A percentile compares a stretch with the other conserved stretches of the same genome.
These are phyloP conservation scores for Athelia sp. DNA, from an alignment of 1,284 basidiomycete species.

Conservation along the genomic window DNA sequence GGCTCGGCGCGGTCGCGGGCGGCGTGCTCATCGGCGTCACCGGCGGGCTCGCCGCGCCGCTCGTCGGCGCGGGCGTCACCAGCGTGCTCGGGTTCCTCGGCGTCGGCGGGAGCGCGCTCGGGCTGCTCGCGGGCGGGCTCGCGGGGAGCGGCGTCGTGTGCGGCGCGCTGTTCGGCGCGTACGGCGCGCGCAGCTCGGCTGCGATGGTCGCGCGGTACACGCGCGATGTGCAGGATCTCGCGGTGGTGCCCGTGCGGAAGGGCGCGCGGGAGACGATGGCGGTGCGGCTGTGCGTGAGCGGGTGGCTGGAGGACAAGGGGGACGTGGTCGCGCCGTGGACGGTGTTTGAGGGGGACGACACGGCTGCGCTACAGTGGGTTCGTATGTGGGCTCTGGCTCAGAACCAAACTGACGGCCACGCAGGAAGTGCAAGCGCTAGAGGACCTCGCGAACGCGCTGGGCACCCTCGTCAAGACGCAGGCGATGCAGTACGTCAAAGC, in stretches of 20 bases:
- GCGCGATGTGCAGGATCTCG: conserved; percentile 49
- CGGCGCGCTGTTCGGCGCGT: conserved; percentile 53
- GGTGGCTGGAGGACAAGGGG: conserved; percentile 40
- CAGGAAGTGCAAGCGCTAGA: conserved; percentile 54
- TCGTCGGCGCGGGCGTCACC: conserved; percentile 50
- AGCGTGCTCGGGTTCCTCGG: conserved; percentile 47
- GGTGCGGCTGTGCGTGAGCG: conserved; percentile 51
- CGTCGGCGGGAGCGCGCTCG: conserved; percentile 48
- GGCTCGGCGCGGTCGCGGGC: conserved; percentile 49
- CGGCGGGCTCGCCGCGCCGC: conserved; percentile 50
- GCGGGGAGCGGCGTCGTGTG: conserved; percentile 54
- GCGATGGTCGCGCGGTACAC: conserved; percentile 47
- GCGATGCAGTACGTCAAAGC: conserved; percentile 46
- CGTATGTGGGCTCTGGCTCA: neutral
- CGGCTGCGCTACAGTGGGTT: conserved; percentile 57
- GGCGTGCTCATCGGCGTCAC: conserved; percentile 54
- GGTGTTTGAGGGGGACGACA: conserved; percentile 47
- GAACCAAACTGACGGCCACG: neutral
- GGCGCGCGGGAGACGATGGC: conserved; percentile 40
- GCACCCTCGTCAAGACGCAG: conserved; percentile 39
- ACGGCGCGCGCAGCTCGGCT: conserved; percentile 46
- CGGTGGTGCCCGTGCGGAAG: conserved; percentile 39
- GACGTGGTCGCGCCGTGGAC: conserved; percentile 53
- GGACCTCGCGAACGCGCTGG: conserved; percentile 44
- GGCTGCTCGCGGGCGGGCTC: conserved; percentile 47